Evolutionary conservation across 2,329 filamentous ascomycete species (phyloP), one percentile per base, ranked within the genome.

Genomic region (Sarocladiaceae sp.): DNA sequence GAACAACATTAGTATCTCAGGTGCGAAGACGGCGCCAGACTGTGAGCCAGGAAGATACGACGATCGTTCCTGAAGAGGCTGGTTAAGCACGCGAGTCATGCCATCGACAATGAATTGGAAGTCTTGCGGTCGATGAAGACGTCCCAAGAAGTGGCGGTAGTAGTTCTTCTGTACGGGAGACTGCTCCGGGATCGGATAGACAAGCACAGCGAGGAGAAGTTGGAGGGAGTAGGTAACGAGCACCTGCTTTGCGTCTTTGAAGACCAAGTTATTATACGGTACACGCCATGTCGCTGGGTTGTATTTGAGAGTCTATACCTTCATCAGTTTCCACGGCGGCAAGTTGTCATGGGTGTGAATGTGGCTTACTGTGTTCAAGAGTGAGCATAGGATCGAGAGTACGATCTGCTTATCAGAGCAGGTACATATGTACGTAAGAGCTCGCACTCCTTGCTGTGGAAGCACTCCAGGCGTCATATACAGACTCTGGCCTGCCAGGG

Each of bases 31-130:
- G 43, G 88, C 72, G 0, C 85, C 78, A 39, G 84, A 78, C 55
- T 94, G 88, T 31, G 83, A 84, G 4, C 89, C 88, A 1, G 91
- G 89, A 2, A 96, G 78, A 61, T 95, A 96, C 1, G 90, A 91
- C 10, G 80, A 78, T 47, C 88, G 94, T 33, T 88, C 84, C 65
- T 95, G 88, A 50, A 96, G 81, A 19, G 91, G 91, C 54, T 96
- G 91, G 54, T 94, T 93, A 42, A 98, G 70, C 39, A 97, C 87
- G 54, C 89, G 80, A 1, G 84, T 90, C 83, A 96, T 95, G 40
- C 90, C 90, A 59, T 96, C 90, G 10, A 94, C 87, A 19, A 97
- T 81, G 60, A 98, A 98, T 61, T 98, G 93, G 57, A 98, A 97
- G 61, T 98, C 93, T 61, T 96, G 89, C 1, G 91, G 87, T 37